Percentiles rank a stretch among this genome's conserved stretches.
Conservation (phyloP, 805 yeast genomes). For the Candida xyloterini region DNA sequence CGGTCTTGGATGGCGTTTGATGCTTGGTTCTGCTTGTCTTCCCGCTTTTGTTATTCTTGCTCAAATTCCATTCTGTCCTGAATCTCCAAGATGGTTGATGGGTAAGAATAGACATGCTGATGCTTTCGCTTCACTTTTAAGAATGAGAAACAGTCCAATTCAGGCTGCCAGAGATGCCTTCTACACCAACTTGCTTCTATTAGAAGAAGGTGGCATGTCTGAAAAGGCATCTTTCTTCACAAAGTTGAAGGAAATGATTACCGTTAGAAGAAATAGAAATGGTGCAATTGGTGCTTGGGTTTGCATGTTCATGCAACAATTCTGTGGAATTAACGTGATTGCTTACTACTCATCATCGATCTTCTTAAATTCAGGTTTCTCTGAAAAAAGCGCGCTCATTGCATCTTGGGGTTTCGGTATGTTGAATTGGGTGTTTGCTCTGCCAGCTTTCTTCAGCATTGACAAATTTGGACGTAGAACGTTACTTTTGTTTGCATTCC, state of each 20-base stretch:
- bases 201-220: slow-evolving; percentile 48
- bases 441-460: slow-evolving; percentile 30
- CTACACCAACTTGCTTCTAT: slow-evolving; percentile 44
- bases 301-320: slow-evolving; percentile 36
- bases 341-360: slow-evolving; percentile 73
- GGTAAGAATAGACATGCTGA: slow-evolving; percentile 40
- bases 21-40: slow-evolving; percentile 49
- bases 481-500: slow-evolving; percentile 57
- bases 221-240: slow-evolving; percentile 32
- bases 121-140: slow-evolving; percentile 41
- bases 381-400: slow-evolving; percentile 57
- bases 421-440: slow-evolving; percentile 40
- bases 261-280: slow-evolving; percentile 77
- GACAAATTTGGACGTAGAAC: slow-evolving; percentile 47
- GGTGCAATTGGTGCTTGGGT: slow-evolving; percentile 48
- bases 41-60: slow-evolving; percentile 41
- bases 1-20: slow-evolving; percentile 53
- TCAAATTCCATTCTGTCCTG: slow-evolving; percentile 34
- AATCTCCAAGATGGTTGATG: slow-evolving; percentile 43
- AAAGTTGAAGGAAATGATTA: slow-evolving; percentile 56
- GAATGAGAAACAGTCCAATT: slow-evolving; percentile 33
- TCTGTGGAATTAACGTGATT: slow-evolving; percentile 46
- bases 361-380: slow-evolving; percentile 64
- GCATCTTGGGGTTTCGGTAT: slow-evolving; percentile 81
- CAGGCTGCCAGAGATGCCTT: slow-evolving; percentile 39